Evolutionary conservation across 169 alveolate species (phyloP), one percentile per base, ranked within the genome.

Genomic region (Plasmodium chabaudi): DNA sequence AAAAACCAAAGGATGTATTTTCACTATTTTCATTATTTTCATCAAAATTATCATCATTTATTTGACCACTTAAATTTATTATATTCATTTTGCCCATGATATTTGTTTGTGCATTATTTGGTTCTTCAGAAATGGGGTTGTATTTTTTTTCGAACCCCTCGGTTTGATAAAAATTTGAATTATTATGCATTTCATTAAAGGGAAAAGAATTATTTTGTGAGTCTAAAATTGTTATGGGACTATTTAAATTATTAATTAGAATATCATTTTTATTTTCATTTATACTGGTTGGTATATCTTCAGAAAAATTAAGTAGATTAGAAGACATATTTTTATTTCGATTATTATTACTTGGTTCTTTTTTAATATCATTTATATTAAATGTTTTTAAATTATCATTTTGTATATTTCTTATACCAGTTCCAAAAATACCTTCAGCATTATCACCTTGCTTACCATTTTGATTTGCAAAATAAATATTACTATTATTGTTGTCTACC

Each of bases 41-140:
- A 55, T 71, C 77, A 10, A 9, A 13, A 34, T 49, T 47, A 46
- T 73, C 56, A 5, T 15, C 67, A 49, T 23, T 77, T 34, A 5
- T 49, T 46, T 82, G 39, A 3, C 13, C 56, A 47, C 57, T 82
- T 56, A 68, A 49, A 67, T 82, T 27, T n/a, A 69, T 65, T 67
- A 69, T 82, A 53, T 82, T 82, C 90, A 82, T 82, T 68, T 82
- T 67, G 1, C 90, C 90, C 9, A 47, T 57, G 34, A 72, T 56
- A 39, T 23, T 34, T 7, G 27, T 82, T 49, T 56, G 21, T 7
- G 3, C 42, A 42, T 12, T 39, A 13, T 64, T n/a, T 67, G 47
- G 15, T 49, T 77, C 51, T 67, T 70, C 21, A 34, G 42, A 34
- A 3, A 34, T 3, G 5, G 5, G n/a, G 10, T 57, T 12, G 39